Conservation (phyloP, 257 asterid species). For the Solanum ahanhuiri region DNA sequence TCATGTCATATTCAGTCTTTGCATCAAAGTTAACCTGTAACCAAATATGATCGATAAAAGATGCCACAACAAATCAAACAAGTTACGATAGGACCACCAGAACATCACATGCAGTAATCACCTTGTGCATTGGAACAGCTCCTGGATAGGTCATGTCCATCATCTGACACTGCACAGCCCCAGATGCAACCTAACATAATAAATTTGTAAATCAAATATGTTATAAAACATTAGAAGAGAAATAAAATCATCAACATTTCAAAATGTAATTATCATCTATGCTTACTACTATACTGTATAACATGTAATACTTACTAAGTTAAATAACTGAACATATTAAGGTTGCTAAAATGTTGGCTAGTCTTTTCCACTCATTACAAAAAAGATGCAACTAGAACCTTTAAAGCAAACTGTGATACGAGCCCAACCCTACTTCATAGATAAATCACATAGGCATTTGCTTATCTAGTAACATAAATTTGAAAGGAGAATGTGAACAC, state of each 20-base stretch:
- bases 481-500: background rate
- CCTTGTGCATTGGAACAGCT: constrained; percentile 96
- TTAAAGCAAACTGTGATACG: background rate
- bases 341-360: background rate
- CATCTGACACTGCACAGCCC: constrained; percentile 96
- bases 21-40: constrained; percentile 86
- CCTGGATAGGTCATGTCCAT: constrained; percentile 89
- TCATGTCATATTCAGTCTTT: constrained; percentile 88
- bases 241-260: background rate
- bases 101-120: constrained; percentile 7
- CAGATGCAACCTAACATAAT: constrained; percentile 67
- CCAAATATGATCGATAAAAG: constrained; percentile 8
- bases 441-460: background rate
- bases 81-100: background rate
- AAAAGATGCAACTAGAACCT: background rate
- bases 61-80: background rate
- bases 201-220: background rate
- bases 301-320: background rate
- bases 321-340: background rate
- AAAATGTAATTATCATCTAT: background rate
- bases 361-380: background rate
- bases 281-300: background rate
- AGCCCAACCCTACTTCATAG: background rate
- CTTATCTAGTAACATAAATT: background rate
- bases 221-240: background rate